These are phyloP conservation scores for Sphagnum contortum DNA, from an alignment of 225 moss, liverwort and hornwort species.

Conservation along the genomic window DNA sequence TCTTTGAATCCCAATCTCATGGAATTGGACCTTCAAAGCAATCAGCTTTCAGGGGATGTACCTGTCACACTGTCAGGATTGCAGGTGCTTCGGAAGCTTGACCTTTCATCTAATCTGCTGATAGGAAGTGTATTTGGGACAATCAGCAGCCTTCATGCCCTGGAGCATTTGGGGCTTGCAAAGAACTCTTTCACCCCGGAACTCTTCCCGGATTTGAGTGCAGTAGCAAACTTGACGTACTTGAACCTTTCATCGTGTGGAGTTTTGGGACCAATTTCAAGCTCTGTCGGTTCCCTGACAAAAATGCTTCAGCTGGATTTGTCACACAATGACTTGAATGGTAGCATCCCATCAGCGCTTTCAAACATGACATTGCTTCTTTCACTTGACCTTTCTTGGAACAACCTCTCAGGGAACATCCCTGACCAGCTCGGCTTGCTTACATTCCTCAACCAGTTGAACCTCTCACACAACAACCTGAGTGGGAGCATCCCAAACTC, in stretches of 20 bases:
- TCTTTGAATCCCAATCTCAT: constrained; percentile 7
- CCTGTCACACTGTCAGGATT: constrained; percentile 15
- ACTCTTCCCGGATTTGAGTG: constrained; percentile 13
- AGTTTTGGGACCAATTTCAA: constrained; percentile 32
- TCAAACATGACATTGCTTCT: constrained; percentile 10
- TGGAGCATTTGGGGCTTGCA: constrained; percentile 31
- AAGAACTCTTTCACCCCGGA: constrained; percentile 20
- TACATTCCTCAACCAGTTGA: constrained; percentile 12
- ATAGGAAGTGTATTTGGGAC: constrained; percentile 23
- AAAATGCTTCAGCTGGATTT: constrained; percentile 29
- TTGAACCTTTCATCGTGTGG: constrained; percentile 43
- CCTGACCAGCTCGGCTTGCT: constrained; percentile 27
- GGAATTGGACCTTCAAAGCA: constrained; percentile 31
- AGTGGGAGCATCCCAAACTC: constrained; percentile 27
- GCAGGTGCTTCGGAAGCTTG: constrained; percentile 21
- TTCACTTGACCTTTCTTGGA: constrained; percentile 38
- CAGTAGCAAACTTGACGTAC: constrained; percentile 13
- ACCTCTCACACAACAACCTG: constrained; percentile 33
- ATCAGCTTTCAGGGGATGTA: constrained; percentile 24
- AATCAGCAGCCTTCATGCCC: constrained; percentile 7
- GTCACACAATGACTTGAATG: constrained; percentile 43
- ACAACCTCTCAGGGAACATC: constrained; percentile 42
- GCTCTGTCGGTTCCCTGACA: constrained; percentile 17
- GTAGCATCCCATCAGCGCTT: constrained; percentile 23
- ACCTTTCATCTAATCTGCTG: constrained; percentile 32